These are phyloP conservation scores for Acacia concinna DNA, from an alignment of 331 rosid genomes.

Conservation along the genomic window DNA sequence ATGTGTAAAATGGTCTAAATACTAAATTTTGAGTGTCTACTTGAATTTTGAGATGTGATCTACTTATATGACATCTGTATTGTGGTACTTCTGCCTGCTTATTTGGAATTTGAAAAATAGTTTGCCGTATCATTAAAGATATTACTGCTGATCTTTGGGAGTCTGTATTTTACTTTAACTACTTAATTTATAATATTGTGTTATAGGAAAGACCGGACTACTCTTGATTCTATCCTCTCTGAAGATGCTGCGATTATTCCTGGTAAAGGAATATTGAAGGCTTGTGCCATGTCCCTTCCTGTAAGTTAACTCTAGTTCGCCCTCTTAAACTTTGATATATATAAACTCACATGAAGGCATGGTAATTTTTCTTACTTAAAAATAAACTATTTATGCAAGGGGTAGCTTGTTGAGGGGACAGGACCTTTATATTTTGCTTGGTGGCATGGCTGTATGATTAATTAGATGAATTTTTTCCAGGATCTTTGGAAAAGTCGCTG, in stretches of 20 bases:
- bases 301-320: constrained; percentile 46
- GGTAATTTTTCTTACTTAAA: constrained; percentile 8
- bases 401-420: background rate
- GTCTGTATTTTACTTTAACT: background rate
- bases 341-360: background rate
- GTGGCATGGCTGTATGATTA: constrained; percentile 15
- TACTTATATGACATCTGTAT: background rate
- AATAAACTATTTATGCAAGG: background rate
- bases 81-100: background rate
- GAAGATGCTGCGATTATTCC: constrained; percentile 75
- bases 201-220: constrained; percentile 72
- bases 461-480: constrained; percentile 42
- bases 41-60: background rate
- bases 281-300: constrained; percentile 83
- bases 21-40: background rate
- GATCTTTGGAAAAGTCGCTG: constrained; percentile 89
- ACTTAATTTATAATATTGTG: constrained; percentile 19
- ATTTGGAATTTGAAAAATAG: background rate
- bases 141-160: background rate
- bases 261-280: constrained; percentile 68
- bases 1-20: background rate
- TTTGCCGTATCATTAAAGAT: background rate
- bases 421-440: background rate
- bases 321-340: background rate
- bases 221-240: constrained; percentile 58